Percentiles rank a stretch among this genome's conserved stretches.
Evolutionary conservation across 495 filamentous ascomycete genomes (phyloP).

Genomic region (Hypoxylon lienhwacheense): DNA sequence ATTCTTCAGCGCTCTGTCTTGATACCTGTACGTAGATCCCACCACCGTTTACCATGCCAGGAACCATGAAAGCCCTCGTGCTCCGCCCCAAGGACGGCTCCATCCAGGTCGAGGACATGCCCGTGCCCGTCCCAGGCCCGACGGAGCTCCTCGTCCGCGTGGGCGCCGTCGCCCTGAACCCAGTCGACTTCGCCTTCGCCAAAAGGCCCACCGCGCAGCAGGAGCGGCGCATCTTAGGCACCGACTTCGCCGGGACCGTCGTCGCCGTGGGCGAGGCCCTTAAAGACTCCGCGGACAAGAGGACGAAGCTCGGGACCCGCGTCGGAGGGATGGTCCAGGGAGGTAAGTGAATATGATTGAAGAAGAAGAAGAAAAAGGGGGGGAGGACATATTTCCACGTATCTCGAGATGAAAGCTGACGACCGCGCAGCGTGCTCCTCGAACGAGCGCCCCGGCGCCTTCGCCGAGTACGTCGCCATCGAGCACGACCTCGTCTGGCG

Average conservation of each 20-base stretch:
- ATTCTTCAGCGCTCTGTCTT: too few species aligned
- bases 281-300: not conserved
- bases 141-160: slow-evolving; percentile 46
- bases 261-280: slow-evolving; percentile 14
- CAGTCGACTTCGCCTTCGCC: slow-evolving; percentile 44
- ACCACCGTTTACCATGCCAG: not conserved
- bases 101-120: slow-evolving; percentile 28
- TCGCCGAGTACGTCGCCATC: slow-evolving; percentile 45
- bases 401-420: not conserved
- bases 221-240: slow-evolving; percentile 40
- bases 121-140: slow-evolving; percentile 31
- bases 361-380: not conserved
- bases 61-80: slow-evolving; percentile 7
- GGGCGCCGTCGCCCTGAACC: slow-evolving; percentile 49
- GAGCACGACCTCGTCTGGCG: slow-evolving; percentile 43
- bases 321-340: slow-evolving; percentile 14
- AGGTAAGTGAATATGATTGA: slow-evolving; percentile 14
- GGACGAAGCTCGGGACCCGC: not conserved
- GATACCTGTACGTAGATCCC: too few species aligned
- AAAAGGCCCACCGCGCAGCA: slow-evolving; percentile 36
- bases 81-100: slow-evolving; percentile 12
- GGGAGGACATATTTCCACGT: too few species aligned
- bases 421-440: slow-evolving; percentile 32
- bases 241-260: slow-evolving; percentile 53
- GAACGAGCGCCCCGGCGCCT: slow-evolving; percentile 46